Percentiles rank a stretch among this genome's conserved stretches.
Conservation (phyloP, 1,284 basidiomycete species). For the Inonotus hispidus region DNA sequence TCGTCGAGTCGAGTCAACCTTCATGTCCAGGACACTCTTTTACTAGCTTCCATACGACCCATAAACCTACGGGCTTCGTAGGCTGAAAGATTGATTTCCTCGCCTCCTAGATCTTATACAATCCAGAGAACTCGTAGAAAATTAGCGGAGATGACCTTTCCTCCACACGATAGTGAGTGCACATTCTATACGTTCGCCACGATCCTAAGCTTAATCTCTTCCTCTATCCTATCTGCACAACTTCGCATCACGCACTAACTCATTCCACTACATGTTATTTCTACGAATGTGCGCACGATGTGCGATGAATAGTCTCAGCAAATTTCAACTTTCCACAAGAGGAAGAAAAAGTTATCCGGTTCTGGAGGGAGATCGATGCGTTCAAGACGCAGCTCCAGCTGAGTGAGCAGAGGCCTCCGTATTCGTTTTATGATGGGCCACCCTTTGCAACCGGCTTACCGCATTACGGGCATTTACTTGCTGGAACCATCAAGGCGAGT, state of each 20-base stretch:
- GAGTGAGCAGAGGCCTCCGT: constrained; percentile 85
- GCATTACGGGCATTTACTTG: constrained; percentile 90
- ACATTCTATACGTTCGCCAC: constrained; percentile 14
- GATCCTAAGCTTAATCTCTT: not conserved
- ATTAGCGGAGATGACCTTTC: constrained; percentile 52
- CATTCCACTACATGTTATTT: not conserved
- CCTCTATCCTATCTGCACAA: not conserved
- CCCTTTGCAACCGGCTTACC: constrained; percentile 97
- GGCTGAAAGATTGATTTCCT: not conserved
- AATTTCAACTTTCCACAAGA: constrained; percentile 88
- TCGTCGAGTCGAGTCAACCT: no score
- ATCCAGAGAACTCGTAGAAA: not conserved
- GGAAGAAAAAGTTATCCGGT: constrained; percentile 89
- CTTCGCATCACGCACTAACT: not conserved
- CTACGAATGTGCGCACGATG: not conserved
- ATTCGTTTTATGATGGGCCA: constrained; percentile 96
- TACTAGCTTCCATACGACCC: no score
- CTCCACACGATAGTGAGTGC: constrained; percentile 64
- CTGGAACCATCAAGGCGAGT: constrained; percentile 92
- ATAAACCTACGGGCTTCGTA: not conserved
- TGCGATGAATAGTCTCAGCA: constrained; percentile 7
- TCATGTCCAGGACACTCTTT: no score
- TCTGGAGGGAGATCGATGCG: constrained; percentile 97
- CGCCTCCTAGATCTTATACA: not conserved
- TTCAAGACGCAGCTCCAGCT: constrained; percentile 94